Evolutionary conservation across 2,329 filamentous ascomycete species (phyloP), one percentile per base, ranked within the genome.

Genomic region (Lasiodiplodia sp.): DNA sequence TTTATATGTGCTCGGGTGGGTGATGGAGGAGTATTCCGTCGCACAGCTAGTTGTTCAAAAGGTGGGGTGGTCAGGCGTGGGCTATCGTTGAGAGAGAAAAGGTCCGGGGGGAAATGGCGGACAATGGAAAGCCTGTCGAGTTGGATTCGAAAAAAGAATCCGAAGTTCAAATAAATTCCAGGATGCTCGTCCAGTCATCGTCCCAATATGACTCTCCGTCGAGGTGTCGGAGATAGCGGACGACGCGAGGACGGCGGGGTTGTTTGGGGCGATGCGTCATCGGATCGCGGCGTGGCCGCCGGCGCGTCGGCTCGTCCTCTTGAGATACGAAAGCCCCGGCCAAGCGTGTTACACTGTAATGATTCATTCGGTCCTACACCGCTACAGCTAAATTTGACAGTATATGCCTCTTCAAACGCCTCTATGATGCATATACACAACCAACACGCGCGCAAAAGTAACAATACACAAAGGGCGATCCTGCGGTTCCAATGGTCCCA

Each of bases 181-280:
- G 37, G 40, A 4, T 47, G 44, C n/a, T 52, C 12, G 60, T 25
- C 40, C 28, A 52, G 47, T 38, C 47, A 64, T 64, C 28, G 60
- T n/a, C 11, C 25, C 34, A 12, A 25, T 51, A 31, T 64, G 60
- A 64, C 60, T 64, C 28, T 52, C n/a, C 44, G 40, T 31, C 40
- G 40, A 14, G 12, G 44, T 63, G 60, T 64, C 60, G 60, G 60
- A 64, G 60, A 64, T 64, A 64, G 60, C 60, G 60, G 60, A 25
- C 60, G 28, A 21, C 25, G 47, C 31, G 60, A 47, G 16, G 40
- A 58, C 51, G 60, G 60, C 51, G 60, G 60, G 60, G 60, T 64
- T 34, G 10, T 23, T 37, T 44, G 44, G 44, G 40, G 47, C 31
- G 60, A 64, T 64, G 21, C 60, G 60, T 52, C 44, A 64, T 64